Percentiles rank a stretch among this genome's conserved stretches.
Evolutionary conservation across 2,329 filamentous ascomycete species (phyloP).

Genomic region (Harringtonia aguacate): DNA sequence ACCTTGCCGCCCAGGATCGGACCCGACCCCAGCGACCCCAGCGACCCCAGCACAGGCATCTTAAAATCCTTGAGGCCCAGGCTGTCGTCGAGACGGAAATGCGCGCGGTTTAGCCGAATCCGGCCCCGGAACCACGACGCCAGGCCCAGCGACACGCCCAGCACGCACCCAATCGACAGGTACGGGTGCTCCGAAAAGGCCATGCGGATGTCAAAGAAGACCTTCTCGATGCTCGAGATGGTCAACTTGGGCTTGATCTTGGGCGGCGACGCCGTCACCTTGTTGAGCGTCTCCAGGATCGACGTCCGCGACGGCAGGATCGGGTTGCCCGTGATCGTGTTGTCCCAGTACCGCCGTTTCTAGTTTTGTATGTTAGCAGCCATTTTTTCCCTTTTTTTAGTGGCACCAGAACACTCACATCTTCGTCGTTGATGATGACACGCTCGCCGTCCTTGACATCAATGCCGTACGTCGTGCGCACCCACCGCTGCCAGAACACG

Average conservation of each 20-base stretch:
- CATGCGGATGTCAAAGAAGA: conserved; percentile 56
- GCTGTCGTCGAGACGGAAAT: conserved; percentile 52
- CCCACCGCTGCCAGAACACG: conserved; percentile 95
- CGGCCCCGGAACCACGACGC: conserved; percentile 45
- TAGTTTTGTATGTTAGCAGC: conserved; percentile 30
- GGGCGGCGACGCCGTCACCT: conserved; percentile 56
- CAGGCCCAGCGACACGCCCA: conserved; percentile 42
- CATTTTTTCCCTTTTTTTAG: background rate
- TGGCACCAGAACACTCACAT: conserved; percentile 49
- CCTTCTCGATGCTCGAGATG: conserved; percentile 58
- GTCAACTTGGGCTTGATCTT: conserved; percentile 69
- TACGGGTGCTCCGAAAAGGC: conserved; percentile 49
- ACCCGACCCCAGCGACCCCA: too few species aligned
- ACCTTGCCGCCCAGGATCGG: conserved; percentile 37
- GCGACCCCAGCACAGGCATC: conserved; percentile 54
- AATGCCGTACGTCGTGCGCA: conserved; percentile 88
- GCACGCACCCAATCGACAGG: conserved; percentile 44
- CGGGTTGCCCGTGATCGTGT: conserved; percentile 75
- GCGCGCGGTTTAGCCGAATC: conserved; percentile 42
- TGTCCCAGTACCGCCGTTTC: conserved; percentile 94
- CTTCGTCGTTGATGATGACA: conserved; percentile 94
- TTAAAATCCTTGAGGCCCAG: conserved; percentile 42
- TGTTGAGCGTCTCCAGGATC: conserved; percentile 76
- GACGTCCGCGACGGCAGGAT: conserved; percentile 84
- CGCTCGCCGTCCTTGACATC: conserved; percentile 80